phyloP scores from a whole-genome alignment of 139 green algal genomes.

The Micractinium sp. region DNA sequence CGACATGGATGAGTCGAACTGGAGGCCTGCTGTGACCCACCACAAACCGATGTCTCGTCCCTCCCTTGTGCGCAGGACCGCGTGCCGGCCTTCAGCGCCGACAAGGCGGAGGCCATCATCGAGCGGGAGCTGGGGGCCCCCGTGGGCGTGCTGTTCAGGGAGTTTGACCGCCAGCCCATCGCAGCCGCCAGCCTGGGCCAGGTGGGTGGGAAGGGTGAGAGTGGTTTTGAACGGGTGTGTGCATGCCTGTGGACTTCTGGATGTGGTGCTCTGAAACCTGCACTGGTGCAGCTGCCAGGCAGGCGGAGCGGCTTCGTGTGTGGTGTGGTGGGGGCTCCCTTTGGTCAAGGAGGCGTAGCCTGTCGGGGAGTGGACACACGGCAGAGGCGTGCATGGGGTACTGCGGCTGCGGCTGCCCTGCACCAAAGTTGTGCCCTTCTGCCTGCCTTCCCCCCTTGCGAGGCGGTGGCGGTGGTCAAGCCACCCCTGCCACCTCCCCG shows the following conservation, averaged over 20 bases:
- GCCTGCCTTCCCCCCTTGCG: too few species aligned
- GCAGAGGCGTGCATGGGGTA: not conserved
- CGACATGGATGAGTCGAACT: not conserved
- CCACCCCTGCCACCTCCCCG: not conserved
- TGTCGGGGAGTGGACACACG: too few species aligned
- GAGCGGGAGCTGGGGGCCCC: constrained; percentile 80
- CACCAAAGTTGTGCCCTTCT: too few species aligned
- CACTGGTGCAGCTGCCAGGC: too few species aligned
- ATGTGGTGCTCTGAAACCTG: too few species aligned
- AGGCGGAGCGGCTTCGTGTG: too few species aligned
- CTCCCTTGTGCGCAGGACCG: constrained; percentile 80
- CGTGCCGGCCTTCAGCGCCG: constrained; percentile 90
- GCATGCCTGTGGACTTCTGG: too few species aligned
- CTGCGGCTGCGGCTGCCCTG: too few species aligned
- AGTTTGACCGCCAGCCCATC: constrained; percentile 89
- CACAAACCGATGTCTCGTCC: not conserved
- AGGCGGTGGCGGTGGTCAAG: not conserved
- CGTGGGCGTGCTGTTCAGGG: constrained; percentile 80
- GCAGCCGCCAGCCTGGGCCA: constrained; percentile 95
- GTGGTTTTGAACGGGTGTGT: too few species aligned
- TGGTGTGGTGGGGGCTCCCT: too few species aligned
- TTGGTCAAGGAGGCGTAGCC: too few species aligned
- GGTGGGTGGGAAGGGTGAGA: constrained; percentile 22
- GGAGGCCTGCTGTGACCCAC: too few species aligned
- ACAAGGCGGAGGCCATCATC: constrained; percentile 84